Conservation (phyloP, 116 monocot species). For the Thalassia testudinum region DNA sequence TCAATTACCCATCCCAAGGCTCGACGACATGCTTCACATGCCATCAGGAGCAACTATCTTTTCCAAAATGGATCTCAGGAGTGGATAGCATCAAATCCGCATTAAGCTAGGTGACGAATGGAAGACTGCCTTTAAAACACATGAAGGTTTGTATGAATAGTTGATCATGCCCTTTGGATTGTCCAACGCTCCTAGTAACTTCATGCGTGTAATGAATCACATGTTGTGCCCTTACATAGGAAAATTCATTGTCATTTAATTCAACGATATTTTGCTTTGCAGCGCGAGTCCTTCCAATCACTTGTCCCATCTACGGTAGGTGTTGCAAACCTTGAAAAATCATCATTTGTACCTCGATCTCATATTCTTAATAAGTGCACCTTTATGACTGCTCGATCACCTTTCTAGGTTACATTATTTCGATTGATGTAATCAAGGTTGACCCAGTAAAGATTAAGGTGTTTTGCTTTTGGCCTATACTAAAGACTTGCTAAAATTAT, state of each 20-base stretch:
- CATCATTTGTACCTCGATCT: not conserved
- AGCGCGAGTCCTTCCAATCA: not conserved
- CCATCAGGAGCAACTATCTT: not conserved
- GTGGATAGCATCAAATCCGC: conserved; percentile 4
- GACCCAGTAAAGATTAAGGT: not conserved
- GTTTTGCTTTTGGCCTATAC: not conserved
- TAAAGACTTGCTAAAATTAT: not conserved
- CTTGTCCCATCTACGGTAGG: not conserved
- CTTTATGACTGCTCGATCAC: not conserved
- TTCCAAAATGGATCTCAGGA: conserved; percentile 6
- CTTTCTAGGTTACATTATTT: conserved; percentile 2
- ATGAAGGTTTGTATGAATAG: conserved; percentile 10
- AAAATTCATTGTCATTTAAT: conserved; percentile 3
- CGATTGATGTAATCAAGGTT: not conserved
- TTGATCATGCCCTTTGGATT: conserved; percentile 7
- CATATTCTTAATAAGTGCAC: conserved; percentile 4
- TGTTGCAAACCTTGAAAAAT: not conserved
- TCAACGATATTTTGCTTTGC: conserved; percentile 6
- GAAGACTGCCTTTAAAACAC: conserved; percentile 11
- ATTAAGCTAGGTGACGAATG: not conserved
- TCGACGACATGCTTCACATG: conserved; percentile 9
- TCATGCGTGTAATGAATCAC: conserved; percentile 7
- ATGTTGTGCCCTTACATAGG: not conserved
- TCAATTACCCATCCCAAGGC: conserved; percentile 1
- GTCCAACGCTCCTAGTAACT: conserved; percentile 7